phyloP scores from a whole-genome alignment of 2,329 filamentous ascomycete species.

The Dothidotthia symphoricarpi region DNA sequence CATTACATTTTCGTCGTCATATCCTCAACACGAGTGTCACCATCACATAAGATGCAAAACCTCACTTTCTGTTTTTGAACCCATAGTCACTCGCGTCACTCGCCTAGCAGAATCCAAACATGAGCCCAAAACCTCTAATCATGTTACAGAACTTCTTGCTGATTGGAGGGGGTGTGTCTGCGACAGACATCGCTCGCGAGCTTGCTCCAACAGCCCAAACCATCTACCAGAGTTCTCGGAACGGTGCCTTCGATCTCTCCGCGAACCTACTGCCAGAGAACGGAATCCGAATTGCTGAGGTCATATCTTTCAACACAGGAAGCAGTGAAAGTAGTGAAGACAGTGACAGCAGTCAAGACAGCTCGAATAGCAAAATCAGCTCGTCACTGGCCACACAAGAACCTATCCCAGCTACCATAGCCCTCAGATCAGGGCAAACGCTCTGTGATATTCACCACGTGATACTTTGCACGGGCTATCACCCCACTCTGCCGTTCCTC shows the following conservation, averaged over 20 bases:
- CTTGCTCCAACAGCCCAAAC: constrained; percentile 46
- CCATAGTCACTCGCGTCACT: no score
- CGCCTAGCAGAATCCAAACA: not conserved
- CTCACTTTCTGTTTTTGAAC: no score
- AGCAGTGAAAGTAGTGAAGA: not conserved
- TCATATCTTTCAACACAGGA: constrained; percentile 48
- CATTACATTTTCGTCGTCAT: no score
- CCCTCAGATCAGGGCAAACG: constrained; percentile 54
- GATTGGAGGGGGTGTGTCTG: constrained; percentile 57
- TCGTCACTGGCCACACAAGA: constrained; percentile 18
- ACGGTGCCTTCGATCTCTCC: constrained; percentile 61
- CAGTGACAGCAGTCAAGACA: not conserved
- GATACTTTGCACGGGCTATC: constrained; percentile 67
- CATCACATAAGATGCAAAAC: no score
- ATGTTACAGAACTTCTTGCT: constrained; percentile 52
- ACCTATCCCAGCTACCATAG: constrained; percentile 52
- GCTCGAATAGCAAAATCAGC: not conserved
- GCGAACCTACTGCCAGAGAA: constrained; percentile 54
- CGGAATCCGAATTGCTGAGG: constrained; percentile 53
- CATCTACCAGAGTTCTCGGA: constrained; percentile 58
- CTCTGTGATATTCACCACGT: constrained; percentile 60
- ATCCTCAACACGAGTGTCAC: no score
- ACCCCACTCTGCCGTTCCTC: constrained; percentile 66
- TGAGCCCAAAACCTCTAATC: no score
- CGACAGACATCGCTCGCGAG: constrained; percentile 55